These are phyloP conservation scores for Geotrichum restrictum DNA, from an alignment of 1,139 yeast species.

Conservation along the genomic window DNA sequence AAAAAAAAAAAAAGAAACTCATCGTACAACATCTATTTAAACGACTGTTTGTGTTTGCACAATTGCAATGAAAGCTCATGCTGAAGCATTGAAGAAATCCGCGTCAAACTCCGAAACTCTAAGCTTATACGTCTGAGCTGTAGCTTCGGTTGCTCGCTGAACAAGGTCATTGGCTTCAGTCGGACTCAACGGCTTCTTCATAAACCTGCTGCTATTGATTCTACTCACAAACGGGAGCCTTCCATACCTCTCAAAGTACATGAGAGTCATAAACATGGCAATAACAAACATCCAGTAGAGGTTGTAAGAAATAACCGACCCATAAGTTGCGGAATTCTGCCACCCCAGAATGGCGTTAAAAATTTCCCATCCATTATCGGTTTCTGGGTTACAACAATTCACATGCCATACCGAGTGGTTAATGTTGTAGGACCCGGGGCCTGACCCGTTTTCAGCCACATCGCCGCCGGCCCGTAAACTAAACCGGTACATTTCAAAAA, in stretches of 20 bases:
- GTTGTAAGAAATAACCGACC: constrained; percentile 79
- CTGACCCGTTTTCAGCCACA: constrained; percentile 83
- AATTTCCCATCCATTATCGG: constrained; percentile 89
- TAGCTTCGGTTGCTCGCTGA: constrained; percentile 32
- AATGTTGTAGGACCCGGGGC: constrained; percentile 88
- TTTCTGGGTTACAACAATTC: constrained; percentile 87
- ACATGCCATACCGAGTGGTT: constrained; percentile 81
- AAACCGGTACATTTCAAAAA: constrained; percentile 63
- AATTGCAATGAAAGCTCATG: no score
- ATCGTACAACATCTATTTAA: no score
- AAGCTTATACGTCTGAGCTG: constrained; percentile 15
- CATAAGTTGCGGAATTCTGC: constrained; percentile 90
- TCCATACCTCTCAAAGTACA: constrained; percentile 13
- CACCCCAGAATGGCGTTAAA: constrained; percentile 84
- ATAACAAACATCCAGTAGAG: constrained; percentile 73
- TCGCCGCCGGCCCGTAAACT: constrained; percentile 74
- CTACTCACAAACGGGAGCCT: constrained; percentile 27
- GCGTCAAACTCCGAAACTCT: background rate
- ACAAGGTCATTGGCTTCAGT: constrained; percentile 33
- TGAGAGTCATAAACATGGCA: constrained; percentile 12
- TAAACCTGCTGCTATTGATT: constrained; percentile 21
- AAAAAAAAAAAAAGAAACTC: background rate
- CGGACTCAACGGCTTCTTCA: constrained; percentile 27
- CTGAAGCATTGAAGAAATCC: background rate
- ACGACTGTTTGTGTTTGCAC: background rate